phyloP scores from a whole-genome alignment of 768 basidiomycete species.

The Serendipita sp. region DNA sequence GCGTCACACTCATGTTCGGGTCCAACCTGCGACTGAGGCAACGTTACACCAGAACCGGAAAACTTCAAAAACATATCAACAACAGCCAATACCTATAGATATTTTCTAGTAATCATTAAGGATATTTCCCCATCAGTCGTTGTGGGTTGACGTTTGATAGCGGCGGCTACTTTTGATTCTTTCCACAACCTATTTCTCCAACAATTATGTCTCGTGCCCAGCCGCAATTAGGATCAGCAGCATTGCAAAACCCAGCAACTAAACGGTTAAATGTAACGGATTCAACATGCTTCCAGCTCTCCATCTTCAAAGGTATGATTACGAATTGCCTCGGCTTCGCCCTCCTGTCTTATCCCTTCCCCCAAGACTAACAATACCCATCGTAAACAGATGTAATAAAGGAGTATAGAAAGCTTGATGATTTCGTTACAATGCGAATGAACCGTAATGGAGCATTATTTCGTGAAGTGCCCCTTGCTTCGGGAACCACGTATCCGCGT shows the following conservation, averaged over 20 bases:
- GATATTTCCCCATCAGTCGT: no score
- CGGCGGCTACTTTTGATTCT: background rate
- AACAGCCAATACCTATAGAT: no score
- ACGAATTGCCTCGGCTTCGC: background rate
- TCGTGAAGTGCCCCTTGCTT: constrained; percentile 32
- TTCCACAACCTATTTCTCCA: background rate
- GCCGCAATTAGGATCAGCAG: background rate
- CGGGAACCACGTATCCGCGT: constrained; percentile 36
- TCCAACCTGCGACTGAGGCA: background rate
- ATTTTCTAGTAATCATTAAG: no score
- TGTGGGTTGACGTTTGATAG: no score
- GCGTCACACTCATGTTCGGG: background rate
- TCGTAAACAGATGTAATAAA: constrained; percentile 50
- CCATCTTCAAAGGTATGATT: constrained; percentile 55
- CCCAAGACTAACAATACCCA: constrained; percentile 11
- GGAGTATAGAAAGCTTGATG: constrained; percentile 70
- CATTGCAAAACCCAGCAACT: constrained; percentile 4
- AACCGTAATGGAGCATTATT: constrained; percentile 65
- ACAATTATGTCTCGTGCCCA: background rate
- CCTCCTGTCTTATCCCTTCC: no score
- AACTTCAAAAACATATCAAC: no score
- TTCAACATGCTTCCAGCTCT: constrained; percentile 57
- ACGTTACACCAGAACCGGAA: no score
- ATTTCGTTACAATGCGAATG: constrained; percentile 62
- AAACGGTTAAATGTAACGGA: constrained; percentile 35